phyloP scores from a whole-genome alignment of 352 stramenopile species.

The Phytopythium helicoides region DNA sequence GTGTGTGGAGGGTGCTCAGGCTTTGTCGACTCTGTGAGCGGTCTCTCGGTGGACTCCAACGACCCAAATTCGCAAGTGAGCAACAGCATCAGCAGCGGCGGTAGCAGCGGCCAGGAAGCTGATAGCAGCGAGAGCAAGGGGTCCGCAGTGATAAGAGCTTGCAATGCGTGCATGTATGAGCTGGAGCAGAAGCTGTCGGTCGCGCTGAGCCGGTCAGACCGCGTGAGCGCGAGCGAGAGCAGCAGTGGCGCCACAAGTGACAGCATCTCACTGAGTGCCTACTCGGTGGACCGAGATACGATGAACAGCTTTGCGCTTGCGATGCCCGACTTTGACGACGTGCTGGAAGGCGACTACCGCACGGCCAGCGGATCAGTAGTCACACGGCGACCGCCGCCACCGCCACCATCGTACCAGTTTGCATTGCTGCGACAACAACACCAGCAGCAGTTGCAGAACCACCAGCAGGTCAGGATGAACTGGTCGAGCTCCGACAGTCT shows the following conservation, averaged over 20 bases:
- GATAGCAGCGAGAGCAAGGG: slow-evolving; percentile 11
- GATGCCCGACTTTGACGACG: slow-evolving; percentile 27
- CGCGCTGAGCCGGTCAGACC: slow-evolving; percentile 8
- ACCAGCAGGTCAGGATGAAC: slow-evolving; percentile 26
- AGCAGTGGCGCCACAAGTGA: slow-evolving; percentile 18
- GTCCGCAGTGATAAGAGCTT: slow-evolving; percentile 21
- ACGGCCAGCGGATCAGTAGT: not conserved
- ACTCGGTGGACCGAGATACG: slow-evolving; percentile 16
- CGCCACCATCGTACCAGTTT: slow-evolving; percentile 15
- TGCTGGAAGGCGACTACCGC: slow-evolving; percentile 16
- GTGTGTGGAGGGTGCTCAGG: slow-evolving; percentile 62
- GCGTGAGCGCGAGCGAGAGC: slow-evolving; percentile 8
- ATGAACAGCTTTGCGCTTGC: slow-evolving; percentile 23
- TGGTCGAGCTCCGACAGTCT: slow-evolving; percentile 2
- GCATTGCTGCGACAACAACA: slow-evolving; percentile 19
- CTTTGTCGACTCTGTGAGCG: slow-evolving; percentile 57
- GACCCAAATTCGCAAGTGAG: not conserved
- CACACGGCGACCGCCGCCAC: not conserved
- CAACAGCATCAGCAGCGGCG: slow-evolving; percentile 6
- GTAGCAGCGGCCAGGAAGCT: slow-evolving; percentile 4
- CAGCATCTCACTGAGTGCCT: slow-evolving; percentile 15
- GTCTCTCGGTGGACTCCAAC: slow-evolving; percentile 8
- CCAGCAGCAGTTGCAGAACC: slow-evolving; percentile 30
- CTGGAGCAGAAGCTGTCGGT: slow-evolving; percentile 23
- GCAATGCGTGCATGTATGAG: slow-evolving; percentile 31